phyloP scores from a whole-genome alignment of 345 rosid genomes.

The Euphorbia peplus region DNA sequence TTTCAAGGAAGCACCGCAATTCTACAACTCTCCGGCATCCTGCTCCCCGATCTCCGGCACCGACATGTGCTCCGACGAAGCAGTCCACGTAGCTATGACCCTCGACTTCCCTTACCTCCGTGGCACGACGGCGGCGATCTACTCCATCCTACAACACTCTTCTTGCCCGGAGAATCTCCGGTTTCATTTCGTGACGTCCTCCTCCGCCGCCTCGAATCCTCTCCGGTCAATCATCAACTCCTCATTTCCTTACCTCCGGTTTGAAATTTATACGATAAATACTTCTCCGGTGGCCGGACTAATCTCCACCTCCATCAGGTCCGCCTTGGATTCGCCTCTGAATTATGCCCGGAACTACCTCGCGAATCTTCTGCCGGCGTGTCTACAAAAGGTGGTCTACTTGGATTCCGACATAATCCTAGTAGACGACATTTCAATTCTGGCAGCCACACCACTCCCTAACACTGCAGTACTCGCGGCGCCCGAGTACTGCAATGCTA shows the following conservation, averaged over 20 bases:
- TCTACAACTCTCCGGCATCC: slow-evolving; percentile 19
- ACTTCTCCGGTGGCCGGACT: slow-evolving; percentile 30
- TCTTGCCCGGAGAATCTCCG: slow-evolving; percentile 41
- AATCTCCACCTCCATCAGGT: slow-evolving; percentile 41
- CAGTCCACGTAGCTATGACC: slow-evolving; percentile 43
- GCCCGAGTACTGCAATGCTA: slow-evolving; percentile 42
- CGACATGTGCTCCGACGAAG: slow-evolving; percentile 15
- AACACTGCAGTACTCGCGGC: slow-evolving; percentile 32
- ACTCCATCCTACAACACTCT: slow-evolving; percentile 39
- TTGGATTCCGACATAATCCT: slow-evolving; percentile 40
- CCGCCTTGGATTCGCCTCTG: slow-evolving; percentile 42
- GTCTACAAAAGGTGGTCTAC: slow-evolving; percentile 30
- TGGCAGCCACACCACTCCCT: slow-evolving; percentile 30
- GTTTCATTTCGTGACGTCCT: slow-evolving; percentile 33
- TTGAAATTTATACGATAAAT: slow-evolving; percentile 30
- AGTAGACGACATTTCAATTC: slow-evolving; percentile 37
- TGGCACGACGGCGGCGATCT: slow-evolving; percentile 36
- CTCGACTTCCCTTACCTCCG: slow-evolving; percentile 36
- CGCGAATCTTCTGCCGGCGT: slow-evolving; percentile 30
- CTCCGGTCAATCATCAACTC: slow-evolving; percentile 29
- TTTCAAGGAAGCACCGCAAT: slow-evolving; percentile 34
- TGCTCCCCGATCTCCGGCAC: slow-evolving; percentile 15
- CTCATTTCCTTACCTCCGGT: slow-evolving; percentile 41
- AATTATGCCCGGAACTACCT: slow-evolving; percentile 46
- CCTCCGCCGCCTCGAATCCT: slow-evolving; percentile 22